Evolutionary conservation across 2,329 filamentous ascomycete genomes (phyloP).

Genomic region (Pseudogymnoascus sp.): DNA sequence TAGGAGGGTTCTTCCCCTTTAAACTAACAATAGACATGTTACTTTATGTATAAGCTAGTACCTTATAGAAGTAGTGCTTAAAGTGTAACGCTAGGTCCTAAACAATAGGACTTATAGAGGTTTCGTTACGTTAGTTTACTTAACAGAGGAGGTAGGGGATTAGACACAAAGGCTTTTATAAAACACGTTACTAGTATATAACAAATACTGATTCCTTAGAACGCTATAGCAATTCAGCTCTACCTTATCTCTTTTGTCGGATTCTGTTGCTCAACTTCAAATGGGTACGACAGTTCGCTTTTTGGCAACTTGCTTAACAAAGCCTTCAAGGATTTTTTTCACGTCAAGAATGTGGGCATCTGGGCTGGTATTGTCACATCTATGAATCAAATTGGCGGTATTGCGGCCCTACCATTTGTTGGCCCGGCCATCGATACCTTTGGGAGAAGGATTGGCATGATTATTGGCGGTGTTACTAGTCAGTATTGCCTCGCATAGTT

Average conservation of each 20-base stretch:
- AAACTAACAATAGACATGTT: no score
- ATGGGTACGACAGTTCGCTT: constrained; percentile 43
- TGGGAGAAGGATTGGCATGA: constrained; percentile 40
- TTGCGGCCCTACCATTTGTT: constrained; percentile 39
- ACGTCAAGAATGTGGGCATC: constrained; percentile 35
- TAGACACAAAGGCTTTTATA: no score
- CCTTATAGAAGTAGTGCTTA: no score
- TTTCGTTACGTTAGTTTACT: no score
- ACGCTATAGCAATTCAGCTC: constrained; percentile 31
- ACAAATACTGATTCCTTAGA: constrained; percentile 34
- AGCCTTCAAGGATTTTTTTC: constrained; percentile 33
- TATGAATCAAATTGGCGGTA: constrained; percentile 44
- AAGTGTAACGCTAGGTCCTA: no score
- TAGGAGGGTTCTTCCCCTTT: no score
- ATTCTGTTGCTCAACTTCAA: constrained; percentile 43
- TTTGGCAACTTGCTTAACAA: constrained; percentile 40
- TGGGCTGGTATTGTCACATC: constrained; percentile 43
- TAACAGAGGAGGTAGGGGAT: no score
- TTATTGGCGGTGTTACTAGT: constrained; percentile 35
- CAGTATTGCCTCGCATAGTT: constrained; percentile 16
- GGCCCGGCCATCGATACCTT: constrained; percentile 39
- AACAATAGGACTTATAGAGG: no score
- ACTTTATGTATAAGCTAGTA: no score
- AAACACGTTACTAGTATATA: no score
- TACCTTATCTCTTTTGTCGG: constrained; percentile 38